These are phyloP conservation scores for Citrus medica DNA, from an alignment of 345 rosid species.

Conservation along the genomic window DNA sequence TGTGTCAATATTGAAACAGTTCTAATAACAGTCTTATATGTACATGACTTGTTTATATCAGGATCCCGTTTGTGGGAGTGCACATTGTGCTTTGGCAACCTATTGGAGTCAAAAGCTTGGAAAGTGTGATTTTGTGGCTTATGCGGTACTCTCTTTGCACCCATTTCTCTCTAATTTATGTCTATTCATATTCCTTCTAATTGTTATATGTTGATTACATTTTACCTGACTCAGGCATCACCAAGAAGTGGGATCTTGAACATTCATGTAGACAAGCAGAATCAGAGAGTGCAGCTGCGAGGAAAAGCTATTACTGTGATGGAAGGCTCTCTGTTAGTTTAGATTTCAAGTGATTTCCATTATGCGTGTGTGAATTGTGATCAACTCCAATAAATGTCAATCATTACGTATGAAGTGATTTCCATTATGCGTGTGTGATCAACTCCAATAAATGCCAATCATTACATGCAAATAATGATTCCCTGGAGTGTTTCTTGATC, in stretches of 20 bases:
- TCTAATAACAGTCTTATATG: neutral
- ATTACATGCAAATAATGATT: neutral
- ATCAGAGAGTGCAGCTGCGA: constrained; percentile 53
- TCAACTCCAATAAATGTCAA: neutral
- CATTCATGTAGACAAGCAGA: constrained; percentile 48
- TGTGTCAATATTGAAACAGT: neutral
- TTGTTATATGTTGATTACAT: neutral
- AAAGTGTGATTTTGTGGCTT: constrained; percentile 57
- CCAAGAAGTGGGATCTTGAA: constrained; percentile 54
- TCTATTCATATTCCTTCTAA: neutral
- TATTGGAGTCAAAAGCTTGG: constrained; percentile 72
- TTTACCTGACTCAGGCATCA: constrained; percentile 47
- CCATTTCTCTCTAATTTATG: neutral
- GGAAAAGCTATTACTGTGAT: constrained; percentile 67
- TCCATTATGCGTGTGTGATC: constrained; percentile 1
- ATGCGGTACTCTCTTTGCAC: constrained; percentile 38
- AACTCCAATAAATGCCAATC: neutral
- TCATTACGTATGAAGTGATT: neutral
- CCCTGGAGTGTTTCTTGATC: neutral
- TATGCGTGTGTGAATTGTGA: constrained; percentile 2
- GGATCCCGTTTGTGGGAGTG: constrained; percentile 88
- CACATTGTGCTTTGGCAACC: constrained; percentile 70
- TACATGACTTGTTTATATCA: constrained; percentile 18
- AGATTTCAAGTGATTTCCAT: constrained; percentile 4
- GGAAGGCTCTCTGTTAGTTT: constrained; percentile 65